Evolutionary conservation across 345 rosid species (phyloP).

Genomic region (Angophora floribunda): DNA sequence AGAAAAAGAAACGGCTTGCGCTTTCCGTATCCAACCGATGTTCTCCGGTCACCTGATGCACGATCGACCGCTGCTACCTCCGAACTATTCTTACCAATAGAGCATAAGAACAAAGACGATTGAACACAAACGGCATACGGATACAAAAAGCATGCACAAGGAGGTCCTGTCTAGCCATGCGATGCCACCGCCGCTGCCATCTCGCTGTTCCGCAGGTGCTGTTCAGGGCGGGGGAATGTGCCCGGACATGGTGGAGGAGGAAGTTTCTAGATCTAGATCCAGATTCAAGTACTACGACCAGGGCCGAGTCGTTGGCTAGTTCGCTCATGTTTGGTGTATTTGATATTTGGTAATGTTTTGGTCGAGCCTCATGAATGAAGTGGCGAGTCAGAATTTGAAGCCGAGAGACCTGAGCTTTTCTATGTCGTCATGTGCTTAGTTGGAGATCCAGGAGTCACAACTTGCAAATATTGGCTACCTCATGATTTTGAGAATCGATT

Average conservation of each 20-base stretch:
- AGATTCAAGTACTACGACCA: neutral
- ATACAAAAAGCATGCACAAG: neutral
- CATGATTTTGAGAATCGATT: neutral
- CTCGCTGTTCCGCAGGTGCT: neutral
- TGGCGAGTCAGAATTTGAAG: neutral
- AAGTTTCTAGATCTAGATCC: neutral
- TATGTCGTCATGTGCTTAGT: neutral
- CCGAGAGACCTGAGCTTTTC: neutral
- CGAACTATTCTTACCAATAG: neutral
- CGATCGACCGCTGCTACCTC: neutral
- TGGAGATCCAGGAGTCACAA: neutral
- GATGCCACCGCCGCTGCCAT: neutral
- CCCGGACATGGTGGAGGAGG: neutral
- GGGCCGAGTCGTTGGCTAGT: neutral
- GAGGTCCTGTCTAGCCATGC: neutral
- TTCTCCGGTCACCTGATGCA: neutral
- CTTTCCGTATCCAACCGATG: neutral
- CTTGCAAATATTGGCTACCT: neutral
- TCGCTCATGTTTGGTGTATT: neutral
- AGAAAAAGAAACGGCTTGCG: neutral
- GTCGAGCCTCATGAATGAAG: neutral
- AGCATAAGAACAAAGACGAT: neutral
- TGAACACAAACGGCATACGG: neutral
- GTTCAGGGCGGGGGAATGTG: neutral
- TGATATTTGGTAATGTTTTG: neutral